phyloP scores from a whole-genome alignment of 1,284 basidiomycete genomes.

The Sanghuangporus sanghuang region DNA sequence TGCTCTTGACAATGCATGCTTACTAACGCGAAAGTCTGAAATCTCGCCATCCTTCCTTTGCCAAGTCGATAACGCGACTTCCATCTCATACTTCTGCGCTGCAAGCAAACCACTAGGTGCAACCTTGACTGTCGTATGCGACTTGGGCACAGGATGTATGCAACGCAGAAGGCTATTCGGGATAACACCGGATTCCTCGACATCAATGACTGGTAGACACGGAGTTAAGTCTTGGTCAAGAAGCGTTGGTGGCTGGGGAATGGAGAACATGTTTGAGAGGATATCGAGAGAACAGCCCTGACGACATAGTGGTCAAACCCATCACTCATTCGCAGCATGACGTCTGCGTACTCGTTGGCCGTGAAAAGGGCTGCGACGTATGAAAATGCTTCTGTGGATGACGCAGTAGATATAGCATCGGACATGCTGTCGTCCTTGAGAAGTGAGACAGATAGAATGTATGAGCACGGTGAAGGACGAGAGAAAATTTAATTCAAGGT shows the following conservation, averaged over 20 bases:
- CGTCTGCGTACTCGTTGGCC: neutral
- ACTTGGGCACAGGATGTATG: constrained; percentile 35
- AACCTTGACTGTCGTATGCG: neutral
- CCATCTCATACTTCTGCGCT: neutral
- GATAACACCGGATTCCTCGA: constrained; percentile 43
- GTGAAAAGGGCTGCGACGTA: neutral
- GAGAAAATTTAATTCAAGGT: too few species aligned
- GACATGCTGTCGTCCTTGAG: too few species aligned
- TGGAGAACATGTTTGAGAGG: constrained; percentile 33
- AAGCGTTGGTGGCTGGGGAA: constrained; percentile 1
- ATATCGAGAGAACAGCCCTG: constrained; percentile 37
- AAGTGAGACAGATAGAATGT: too few species aligned
- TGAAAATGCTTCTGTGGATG: too few species aligned
- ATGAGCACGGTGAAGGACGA: too few species aligned
- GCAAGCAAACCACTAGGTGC: neutral
- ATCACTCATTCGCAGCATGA: constrained; percentile 40
- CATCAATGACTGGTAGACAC: constrained; percentile 40
- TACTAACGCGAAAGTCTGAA: neutral
- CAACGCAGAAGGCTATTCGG: constrained; percentile 47
- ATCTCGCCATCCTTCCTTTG: neutral
- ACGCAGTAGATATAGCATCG: too few species aligned
- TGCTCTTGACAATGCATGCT: neutral
- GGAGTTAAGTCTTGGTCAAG: neutral
- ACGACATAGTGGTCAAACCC: constrained; percentile 40
- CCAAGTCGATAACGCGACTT: too few species aligned